Percentiles rank a stretch among this genome's conserved stretches.
These are phyloP conservation scores for Trichoderma atroviride DNA, from an alignment of 2,329 filamentous ascomycete species.

Conservation along the genomic window DNA sequence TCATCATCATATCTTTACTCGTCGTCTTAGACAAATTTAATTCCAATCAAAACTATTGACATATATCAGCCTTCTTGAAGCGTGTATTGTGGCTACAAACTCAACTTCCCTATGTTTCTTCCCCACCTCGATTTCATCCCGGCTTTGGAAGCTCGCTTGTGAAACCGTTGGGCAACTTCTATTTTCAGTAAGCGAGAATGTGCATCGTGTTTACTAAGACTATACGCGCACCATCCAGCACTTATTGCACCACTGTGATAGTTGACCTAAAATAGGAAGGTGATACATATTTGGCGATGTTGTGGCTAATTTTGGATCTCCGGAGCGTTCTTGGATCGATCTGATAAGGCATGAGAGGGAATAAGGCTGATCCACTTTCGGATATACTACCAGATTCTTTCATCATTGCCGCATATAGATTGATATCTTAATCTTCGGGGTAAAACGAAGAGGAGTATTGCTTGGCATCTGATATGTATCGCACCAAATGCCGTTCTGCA, in stretches of 20 bases:
- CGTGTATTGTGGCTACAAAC: not conserved
- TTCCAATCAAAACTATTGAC: not conserved
- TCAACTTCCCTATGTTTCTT: no score
- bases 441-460: not conserved
- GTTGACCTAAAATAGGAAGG: not conserved
- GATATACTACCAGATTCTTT: not conserved
- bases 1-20: not conserved
- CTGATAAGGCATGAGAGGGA: not conserved
- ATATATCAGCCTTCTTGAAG: not conserved
- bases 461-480: not conserved
- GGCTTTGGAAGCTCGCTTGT: not conserved
- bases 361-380: not conserved
- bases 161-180: not conserved
- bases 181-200: not conserved
- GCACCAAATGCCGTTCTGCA: not conserved
- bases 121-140: not conserved
- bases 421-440: not conserved
- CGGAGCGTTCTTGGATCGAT: not conserved
- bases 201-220: not conserved
- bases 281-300: not conserved
- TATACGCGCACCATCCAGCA: not conserved
- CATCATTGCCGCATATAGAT: not conserved
- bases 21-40: not conserved
- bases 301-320: not conserved
- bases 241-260: not conserved